These are phyloP conservation scores for Cladorrhinum sp. DNA, from an alignment of 2,329 filamentous ascomycete genomes.

Conservation along the genomic window DNA sequence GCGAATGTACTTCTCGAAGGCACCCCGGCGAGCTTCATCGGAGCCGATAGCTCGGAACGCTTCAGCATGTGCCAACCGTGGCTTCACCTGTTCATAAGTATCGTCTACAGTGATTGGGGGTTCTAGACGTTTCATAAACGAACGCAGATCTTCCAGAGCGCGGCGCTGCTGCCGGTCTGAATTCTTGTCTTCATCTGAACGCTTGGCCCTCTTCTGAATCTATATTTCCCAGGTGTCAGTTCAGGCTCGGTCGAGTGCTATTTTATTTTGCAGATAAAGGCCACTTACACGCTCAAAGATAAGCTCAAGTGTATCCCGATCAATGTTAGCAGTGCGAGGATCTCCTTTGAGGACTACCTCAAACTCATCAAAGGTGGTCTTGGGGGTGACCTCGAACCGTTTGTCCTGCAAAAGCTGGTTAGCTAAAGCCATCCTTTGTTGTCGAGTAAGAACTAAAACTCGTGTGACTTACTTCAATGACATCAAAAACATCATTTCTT, in stretches of 20 bases:
- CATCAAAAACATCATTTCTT: conserved; percentile 81
- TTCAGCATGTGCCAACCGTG: conserved; percentile 73
- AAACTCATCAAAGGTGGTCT: conserved; percentile 89
- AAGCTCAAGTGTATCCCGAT: conserved; percentile 71
- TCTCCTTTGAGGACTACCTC: conserved; percentile 77
- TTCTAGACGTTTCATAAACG: conserved; percentile 83
- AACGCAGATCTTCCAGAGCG: conserved; percentile 79
- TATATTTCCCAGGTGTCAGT: conserved; percentile 29
- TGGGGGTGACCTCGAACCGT: conserved; percentile 83
- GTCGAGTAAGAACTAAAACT: neutral
- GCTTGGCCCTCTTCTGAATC: conserved; percentile 79
- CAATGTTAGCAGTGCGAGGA: conserved; percentile 82
- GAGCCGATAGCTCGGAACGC: conserved; percentile 81
- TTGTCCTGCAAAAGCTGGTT: conserved; percentile 62
- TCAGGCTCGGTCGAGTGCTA: conserved; percentile 20
- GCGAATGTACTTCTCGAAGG: conserved; percentile 89
- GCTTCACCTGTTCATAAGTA: conserved; percentile 83
- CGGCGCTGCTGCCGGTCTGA: conserved; percentile 83
- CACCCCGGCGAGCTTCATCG: conserved; percentile 76
- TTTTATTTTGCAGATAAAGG: neutral
- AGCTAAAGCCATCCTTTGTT: conserved; percentile 33
- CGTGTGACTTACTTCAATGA: conserved; percentile 69
- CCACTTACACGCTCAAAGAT: conserved; percentile 75
- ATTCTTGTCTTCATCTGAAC: conserved; percentile 80
- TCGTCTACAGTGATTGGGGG: conserved; percentile 75